phyloP scores from a whole-genome alignment of 495 filamentous ascomycete genomes.

The Cenococcum geophilum region DNA sequence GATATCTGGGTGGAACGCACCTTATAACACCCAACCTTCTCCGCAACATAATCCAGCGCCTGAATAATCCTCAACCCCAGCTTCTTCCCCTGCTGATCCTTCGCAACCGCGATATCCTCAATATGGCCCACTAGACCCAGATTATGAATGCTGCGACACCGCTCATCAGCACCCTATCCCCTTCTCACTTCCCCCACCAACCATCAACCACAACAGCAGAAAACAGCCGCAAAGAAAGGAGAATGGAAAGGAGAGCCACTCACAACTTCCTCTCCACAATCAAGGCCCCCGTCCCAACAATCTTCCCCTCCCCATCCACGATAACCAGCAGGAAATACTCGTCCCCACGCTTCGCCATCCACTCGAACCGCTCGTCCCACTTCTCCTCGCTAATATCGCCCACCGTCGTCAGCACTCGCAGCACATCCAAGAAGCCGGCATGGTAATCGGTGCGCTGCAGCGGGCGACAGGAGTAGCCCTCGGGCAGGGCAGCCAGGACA shows the following conservation, averaged over 20 bases:
- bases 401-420: constrained; percentile 86
- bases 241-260: constrained; percentile 21
- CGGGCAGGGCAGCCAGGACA: constrained; percentile 64
- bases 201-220: too few species aligned
- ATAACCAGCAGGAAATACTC: constrained; percentile 83
- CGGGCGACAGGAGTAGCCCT: constrained; percentile 76
- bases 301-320: constrained; percentile 58
- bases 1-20: constrained; percentile 41
- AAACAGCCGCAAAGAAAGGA: too few species aligned
- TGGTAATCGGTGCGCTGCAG: constrained; percentile 71
- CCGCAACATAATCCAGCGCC: constrained; percentile 81
- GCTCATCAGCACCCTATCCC: background rate
- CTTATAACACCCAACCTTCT: constrained; percentile 88
- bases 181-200: background rate
- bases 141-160: constrained; percentile 55
- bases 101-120: constrained; percentile 93
- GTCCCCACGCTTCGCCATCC: constrained; percentile 70
- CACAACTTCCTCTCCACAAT: constrained; percentile 84
- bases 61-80: constrained; percentile 88
- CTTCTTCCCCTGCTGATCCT: constrained; percentile 95
- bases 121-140: constrained; percentile 86
- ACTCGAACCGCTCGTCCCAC: constrained; percentile 76
- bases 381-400: constrained; percentile 70
- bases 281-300: constrained; percentile 84
- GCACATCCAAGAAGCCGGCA: constrained; percentile 76